Conservation (phyloP, 768 basidiomycete species). For the Sutorius australiensis region DNA sequence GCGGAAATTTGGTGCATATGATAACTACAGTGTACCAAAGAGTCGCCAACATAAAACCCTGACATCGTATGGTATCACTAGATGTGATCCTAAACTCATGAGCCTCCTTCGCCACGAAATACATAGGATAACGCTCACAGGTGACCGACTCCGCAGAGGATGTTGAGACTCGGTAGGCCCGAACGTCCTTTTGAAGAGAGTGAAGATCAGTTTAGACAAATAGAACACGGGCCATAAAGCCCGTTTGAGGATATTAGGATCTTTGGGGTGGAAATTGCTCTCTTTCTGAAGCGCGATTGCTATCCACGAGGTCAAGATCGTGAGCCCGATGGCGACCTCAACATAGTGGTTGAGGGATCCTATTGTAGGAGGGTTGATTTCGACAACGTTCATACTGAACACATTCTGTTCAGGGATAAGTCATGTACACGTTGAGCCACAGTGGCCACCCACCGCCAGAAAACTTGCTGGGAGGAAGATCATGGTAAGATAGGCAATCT, state of each 20-base stretch:
- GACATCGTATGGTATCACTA: neutral
- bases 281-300: slow-evolving; percentile 47
- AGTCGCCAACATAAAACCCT: neutral
- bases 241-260: slow-evolving; percentile 2
- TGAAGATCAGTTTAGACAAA: slow-evolving; percentile 1
- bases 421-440: neutral
- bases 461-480: slow-evolving; percentile 56
- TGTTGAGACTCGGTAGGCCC: neutral
- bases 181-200: neutral
- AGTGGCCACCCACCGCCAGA: slow-evolving; percentile 22
- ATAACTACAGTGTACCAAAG: neutral
- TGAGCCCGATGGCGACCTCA: slow-evolving; percentile 43
- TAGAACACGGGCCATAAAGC: slow-evolving; percentile 22
- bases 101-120: neutral
- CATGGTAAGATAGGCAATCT: slow-evolving; percentile 53
- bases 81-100: neutral
- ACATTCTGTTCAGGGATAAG: slow-evolving; percentile 28
- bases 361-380: slow-evolving; percentile 27
- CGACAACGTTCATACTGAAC: slow-evolving; percentile 28
- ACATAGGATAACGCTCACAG: slow-evolving; percentile 3
- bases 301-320: slow-evolving; percentile 51
- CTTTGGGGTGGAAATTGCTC: slow-evolving; percentile 12
- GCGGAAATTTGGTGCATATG: neutral
- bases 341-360: slow-evolving; percentile 37
- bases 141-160: neutral